These are phyloP conservation scores for Phytophthora fragariaefolia DNA, from an alignment of 352 stramenopile genomes.

Conservation along the genomic window DNA sequence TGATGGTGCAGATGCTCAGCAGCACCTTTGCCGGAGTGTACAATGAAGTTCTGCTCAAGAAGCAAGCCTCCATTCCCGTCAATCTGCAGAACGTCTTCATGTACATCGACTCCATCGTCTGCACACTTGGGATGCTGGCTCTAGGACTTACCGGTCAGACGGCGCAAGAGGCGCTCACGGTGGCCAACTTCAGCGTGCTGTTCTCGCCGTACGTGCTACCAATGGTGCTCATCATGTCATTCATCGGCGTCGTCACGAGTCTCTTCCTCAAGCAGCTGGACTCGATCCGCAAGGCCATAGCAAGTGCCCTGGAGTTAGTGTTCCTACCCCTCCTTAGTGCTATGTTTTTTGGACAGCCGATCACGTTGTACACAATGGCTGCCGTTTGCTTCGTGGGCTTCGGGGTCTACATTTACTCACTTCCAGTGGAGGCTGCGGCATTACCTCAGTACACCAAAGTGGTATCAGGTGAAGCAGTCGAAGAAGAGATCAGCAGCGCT, in stretches of 20 bases:
- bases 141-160: conserved; percentile 74
- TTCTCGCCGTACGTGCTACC: conserved; percentile 79
- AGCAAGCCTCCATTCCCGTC: conserved; percentile 66
- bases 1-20: conserved; percentile 82
- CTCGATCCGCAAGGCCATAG: conserved; percentile 83
- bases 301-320: conserved; percentile 77
- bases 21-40: conserved; percentile 86
- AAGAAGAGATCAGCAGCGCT: conserved; percentile 20
- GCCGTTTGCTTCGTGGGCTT: conserved; percentile 74
- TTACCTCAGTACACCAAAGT: conserved; percentile 40
- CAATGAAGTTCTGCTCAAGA: conserved; percentile 87
- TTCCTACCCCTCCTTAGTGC: conserved; percentile 69
- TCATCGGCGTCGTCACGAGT: conserved; percentile 83
- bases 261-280: conserved; percentile 84
- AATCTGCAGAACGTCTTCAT: conserved; percentile 90
- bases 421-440: conserved; percentile 47
- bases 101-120: conserved; percentile 85
- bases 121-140: conserved; percentile 68
- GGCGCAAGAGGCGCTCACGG: conserved; percentile 59
- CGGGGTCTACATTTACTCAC: conserved; percentile 84
- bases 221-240: conserved; percentile 88
- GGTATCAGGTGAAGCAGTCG: conserved; percentile 8
- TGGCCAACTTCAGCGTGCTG: conserved; percentile 56
- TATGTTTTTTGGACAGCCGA: conserved; percentile 65
- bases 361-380: conserved; percentile 61